These are phyloP conservation scores for Calocera viscosa DNA, from an alignment of 768 basidiomycete species.

Conservation along the genomic window DNA sequence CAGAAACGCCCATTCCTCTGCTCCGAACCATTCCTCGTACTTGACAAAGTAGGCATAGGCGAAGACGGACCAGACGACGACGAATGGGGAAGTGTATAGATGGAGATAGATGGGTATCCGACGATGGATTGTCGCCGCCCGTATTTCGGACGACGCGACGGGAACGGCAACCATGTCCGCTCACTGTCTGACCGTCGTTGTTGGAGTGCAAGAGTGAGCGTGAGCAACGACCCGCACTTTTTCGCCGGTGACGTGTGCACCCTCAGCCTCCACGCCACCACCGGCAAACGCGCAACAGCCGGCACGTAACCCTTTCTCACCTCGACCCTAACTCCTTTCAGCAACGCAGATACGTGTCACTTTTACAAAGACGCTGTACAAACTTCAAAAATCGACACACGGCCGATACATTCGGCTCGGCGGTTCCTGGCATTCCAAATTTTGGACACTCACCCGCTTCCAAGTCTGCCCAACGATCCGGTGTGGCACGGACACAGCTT, in stretches of 20 bases:
- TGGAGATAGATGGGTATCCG: slow-evolving; percentile 25
- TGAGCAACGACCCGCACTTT: neutral
- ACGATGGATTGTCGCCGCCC: slow-evolving; percentile 27
- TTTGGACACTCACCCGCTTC: too few species aligned
- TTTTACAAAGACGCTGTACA: too few species aligned
- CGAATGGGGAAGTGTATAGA: slow-evolving; percentile 30
- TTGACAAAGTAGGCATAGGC: slow-evolving; percentile 78
- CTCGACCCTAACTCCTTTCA: too few species aligned
- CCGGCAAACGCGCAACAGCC: neutral
- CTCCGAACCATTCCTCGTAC: slow-evolving; percentile 82
- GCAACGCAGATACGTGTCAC: too few species aligned
- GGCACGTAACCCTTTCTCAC: neutral
- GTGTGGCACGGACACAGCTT: too few species aligned
- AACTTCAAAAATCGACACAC: too few species aligned
- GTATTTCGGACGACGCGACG: slow-evolving; percentile 26
- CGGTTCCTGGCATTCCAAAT: too few species aligned
- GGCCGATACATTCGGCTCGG: too few species aligned
- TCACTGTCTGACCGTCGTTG: neutral
- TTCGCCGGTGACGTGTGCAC: slow-evolving; percentile 2
- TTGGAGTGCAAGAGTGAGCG: neutral
- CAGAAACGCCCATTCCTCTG: slow-evolving; percentile 97
- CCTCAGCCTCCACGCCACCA: slow-evolving; percentile 1
- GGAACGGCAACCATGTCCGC: neutral
- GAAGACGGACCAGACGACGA: slow-evolving; percentile 30
- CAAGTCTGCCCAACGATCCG: too few species aligned